Conservation (phyloP, 495 filamentous ascomycete species). For the Penicillium alfredii region DNA sequence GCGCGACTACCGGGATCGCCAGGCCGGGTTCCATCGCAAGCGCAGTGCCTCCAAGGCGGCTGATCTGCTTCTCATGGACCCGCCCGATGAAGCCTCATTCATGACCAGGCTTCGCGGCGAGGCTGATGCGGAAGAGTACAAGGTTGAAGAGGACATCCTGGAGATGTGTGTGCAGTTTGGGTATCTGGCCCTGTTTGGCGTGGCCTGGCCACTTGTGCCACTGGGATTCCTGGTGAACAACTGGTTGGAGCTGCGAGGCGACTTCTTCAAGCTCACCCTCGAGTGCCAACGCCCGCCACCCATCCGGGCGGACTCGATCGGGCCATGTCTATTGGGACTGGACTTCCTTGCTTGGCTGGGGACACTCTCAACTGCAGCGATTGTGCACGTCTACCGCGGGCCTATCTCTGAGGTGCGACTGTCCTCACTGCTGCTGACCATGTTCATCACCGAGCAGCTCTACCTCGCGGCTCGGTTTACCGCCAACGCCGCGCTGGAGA, state of each 20-base stretch:
- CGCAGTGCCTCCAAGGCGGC: constrained; percentile 25
- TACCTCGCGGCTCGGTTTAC: constrained; percentile 66
- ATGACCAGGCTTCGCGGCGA: constrained; percentile 74
- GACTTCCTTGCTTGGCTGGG: constrained; percentile 89
- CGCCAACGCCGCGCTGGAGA: constrained; percentile 60
- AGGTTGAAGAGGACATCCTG: constrained; percentile 53
- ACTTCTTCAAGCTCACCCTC: constrained; percentile 86
- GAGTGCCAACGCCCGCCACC: constrained; percentile 86
- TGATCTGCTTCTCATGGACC: constrained; percentile 39
- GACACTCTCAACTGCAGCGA: constrained; percentile 71
- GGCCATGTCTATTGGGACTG: constrained; percentile 79
- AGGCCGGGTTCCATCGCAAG: constrained; percentile 10
- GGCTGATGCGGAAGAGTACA: constrained; percentile 73
- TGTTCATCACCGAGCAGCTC: constrained; percentile 77
- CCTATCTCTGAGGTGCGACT: constrained; percentile 55
- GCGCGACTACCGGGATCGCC: constrained; percentile 28
- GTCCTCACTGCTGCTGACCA: constrained; percentile 69
- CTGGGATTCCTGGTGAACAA: constrained; percentile 88
- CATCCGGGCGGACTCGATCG: constrained; percentile 84
- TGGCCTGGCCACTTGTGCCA: constrained; percentile 84
- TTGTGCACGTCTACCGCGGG: constrained; percentile 79
- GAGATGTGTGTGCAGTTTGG: constrained; percentile 50
- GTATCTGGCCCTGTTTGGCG: constrained; percentile 84
- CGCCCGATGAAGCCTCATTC: constrained; percentile 66
- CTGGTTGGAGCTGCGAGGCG: constrained; percentile 88